phyloP scores from a whole-genome alignment of 345 rosid genomes.

The Populus pruinosa region DNA sequence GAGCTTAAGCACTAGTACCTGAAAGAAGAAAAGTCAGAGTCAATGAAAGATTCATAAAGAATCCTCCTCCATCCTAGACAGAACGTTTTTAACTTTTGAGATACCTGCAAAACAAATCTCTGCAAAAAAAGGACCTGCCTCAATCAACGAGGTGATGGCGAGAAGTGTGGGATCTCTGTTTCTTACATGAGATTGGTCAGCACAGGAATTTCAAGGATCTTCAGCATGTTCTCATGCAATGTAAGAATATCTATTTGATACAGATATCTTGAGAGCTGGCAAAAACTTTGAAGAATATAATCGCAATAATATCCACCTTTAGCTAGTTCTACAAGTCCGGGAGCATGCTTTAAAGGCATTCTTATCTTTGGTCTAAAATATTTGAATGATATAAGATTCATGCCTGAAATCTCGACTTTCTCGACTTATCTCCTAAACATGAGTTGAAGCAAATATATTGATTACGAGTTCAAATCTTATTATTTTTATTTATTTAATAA shows the following conservation, averaged over 20 bases:
- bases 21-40: not conserved
- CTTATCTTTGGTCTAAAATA: not conserved
- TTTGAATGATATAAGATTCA: not conserved
- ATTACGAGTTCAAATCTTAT: too few species aligned
- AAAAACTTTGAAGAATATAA: not conserved
- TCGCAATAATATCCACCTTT: not conserved
- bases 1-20: not conserved
- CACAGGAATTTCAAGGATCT: not conserved
- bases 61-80: not conserved
- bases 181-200: not conserved
- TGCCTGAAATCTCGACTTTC: not conserved
- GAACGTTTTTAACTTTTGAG: not conserved
- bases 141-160: not conserved
- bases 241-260: not conserved
- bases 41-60: not conserved
- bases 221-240: not conserved
- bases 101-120: slow-evolving; percentile 1
- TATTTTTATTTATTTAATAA: too few species aligned
- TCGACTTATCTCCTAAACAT: not conserved
- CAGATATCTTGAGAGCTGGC: not conserved
- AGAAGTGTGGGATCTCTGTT: not conserved
- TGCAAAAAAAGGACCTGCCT: not conserved
- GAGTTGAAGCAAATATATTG: not conserved
- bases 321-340: not conserved
- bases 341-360: not conserved